A percentile compares a stretch with the other conserved stretches of the same genome.
phyloP scores from a whole-genome alignment of 1,284 basidiomycete species.

The Polyporus tsugae region DNA sequence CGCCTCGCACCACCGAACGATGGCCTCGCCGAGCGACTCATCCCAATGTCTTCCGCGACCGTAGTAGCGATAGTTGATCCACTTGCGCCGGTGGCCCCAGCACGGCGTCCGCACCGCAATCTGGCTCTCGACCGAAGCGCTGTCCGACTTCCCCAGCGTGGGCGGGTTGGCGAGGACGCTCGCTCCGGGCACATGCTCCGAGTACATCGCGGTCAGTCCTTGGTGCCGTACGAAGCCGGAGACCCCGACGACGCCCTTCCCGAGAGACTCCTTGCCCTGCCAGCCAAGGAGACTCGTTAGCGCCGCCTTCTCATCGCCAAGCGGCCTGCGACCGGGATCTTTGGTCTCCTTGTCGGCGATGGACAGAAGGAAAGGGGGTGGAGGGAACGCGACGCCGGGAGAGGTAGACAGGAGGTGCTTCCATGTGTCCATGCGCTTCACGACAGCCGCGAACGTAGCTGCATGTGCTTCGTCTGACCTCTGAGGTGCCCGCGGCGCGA shows the following conservation, averaged over 20 bases:
- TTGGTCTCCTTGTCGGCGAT: slow-evolving; percentile 58
- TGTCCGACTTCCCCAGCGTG: slow-evolving; percentile 27
- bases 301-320: slow-evolving; percentile 63
- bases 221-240: slow-evolving; percentile 68
- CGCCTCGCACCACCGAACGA: slow-evolving; percentile 45
- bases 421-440: slow-evolving; percentile 51
- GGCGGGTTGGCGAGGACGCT: slow-evolving; percentile 27
- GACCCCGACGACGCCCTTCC: slow-evolving; percentile 58
- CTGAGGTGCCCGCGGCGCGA: slow-evolving; percentile 22
- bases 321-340: slow-evolving; percentile 48
- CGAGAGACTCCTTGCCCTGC: slow-evolving; percentile 55
- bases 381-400: slow-evolving; percentile 53
- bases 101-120: slow-evolving; percentile 24
- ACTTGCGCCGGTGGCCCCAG: slow-evolving; percentile 51
- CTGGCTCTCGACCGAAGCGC: slow-evolving; percentile 30
- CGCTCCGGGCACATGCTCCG: slow-evolving; percentile 50
- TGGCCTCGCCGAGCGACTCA: slow-evolving; percentile 52
- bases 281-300: slow-evolving; percentile 64
- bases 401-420: slow-evolving; percentile 59
- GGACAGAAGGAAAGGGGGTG: slow-evolving; percentile 55
- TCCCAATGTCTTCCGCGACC: slow-evolving; percentile 44
- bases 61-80: slow-evolving; percentile 61
- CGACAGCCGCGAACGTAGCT: slow-evolving; percentile 46
- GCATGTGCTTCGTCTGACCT: slow-evolving; percentile 10
- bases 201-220: slow-evolving; percentile 61